phyloP scores from a whole-genome alignment of 73 alveolate genomes.

The Stentor coeruleus region DNA sequence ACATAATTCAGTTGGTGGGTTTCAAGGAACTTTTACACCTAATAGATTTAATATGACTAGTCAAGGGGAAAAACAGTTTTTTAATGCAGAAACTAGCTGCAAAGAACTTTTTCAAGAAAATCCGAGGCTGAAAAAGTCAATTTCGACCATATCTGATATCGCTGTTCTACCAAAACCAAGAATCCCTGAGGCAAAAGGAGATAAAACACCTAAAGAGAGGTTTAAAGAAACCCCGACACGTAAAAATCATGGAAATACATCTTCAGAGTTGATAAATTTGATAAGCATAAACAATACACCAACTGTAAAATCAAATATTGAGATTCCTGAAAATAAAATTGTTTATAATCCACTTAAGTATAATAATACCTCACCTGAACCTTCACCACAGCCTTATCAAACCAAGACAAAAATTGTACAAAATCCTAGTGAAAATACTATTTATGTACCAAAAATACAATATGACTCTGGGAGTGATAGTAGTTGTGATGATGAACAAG shows the following conservation, averaged over 20 bases:
- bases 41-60: not conserved
- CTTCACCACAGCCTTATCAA: not conserved
- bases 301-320: no score
- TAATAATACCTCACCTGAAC: not conserved
- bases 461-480: conserved; percentile 15
- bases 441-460: conserved; percentile 13
- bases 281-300: no score
- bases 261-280: not conserved
- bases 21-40: not conserved
- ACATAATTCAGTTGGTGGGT: not conserved
- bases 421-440: conserved; percentile 9
- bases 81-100: not conserved
- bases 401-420: not conserved
- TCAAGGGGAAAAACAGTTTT: not conserved
- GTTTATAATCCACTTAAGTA: not conserved
- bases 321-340: not conserved
- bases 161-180: not conserved
- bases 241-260: not conserved
- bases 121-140: not conserved
- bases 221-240: not conserved
- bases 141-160: not conserved
- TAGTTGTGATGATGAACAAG: not conserved
- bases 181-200: not conserved
- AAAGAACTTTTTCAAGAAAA: not conserved
- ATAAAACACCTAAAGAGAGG: not conserved